Conservation (phyloP, 1,139 yeast species). For the Hyphopichia burtonii region DNA sequence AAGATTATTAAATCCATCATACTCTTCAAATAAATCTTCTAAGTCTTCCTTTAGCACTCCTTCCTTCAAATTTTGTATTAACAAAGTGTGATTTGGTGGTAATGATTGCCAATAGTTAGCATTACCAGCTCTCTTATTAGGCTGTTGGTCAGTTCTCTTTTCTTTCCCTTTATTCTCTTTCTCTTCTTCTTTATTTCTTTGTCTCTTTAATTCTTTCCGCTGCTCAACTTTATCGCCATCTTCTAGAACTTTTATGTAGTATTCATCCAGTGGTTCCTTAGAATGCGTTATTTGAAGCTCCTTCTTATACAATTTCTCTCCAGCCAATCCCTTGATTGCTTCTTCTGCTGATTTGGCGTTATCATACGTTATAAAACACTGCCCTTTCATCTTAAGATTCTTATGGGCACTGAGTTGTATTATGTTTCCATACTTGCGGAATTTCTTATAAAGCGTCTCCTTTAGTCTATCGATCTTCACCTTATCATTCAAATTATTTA, state of each 20-base stretch:
- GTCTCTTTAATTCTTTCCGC: constrained; percentile 12
- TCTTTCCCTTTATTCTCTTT: background rate
- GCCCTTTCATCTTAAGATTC: constrained; percentile 71
- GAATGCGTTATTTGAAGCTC: constrained; percentile 49
- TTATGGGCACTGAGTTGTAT: constrained; percentile 58
- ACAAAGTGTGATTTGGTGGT: constrained; percentile 70
- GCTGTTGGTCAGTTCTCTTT: constrained; percentile 10
- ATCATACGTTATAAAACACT: constrained; percentile 76
- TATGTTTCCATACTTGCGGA: constrained; percentile 49
- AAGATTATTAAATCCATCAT: constrained; percentile 60
- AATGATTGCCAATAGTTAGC: constrained; percentile 27
- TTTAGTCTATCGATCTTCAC: constrained; percentile 55
- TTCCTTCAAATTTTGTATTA: constrained; percentile 64
- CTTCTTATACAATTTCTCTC: constrained; percentile 51
- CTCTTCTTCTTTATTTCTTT: constrained; percentile 4
- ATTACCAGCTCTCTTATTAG: background rate
- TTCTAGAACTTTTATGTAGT: constrained; percentile 9
- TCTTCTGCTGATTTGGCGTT: constrained; percentile 39
- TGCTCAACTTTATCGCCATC: constrained; percentile 15
- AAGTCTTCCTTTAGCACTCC: constrained; percentile 37
- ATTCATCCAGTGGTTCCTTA: constrained; percentile 47
- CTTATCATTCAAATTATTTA: constrained; percentile 72
- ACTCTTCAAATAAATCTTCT: constrained; percentile 43
- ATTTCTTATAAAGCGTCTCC: constrained; percentile 37
- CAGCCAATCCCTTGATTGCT: constrained; percentile 49